Evolutionary conservation across 1,284 basidiomycete species (phyloP).

Genomic region (Mycosarcoma maydis): DNA sequence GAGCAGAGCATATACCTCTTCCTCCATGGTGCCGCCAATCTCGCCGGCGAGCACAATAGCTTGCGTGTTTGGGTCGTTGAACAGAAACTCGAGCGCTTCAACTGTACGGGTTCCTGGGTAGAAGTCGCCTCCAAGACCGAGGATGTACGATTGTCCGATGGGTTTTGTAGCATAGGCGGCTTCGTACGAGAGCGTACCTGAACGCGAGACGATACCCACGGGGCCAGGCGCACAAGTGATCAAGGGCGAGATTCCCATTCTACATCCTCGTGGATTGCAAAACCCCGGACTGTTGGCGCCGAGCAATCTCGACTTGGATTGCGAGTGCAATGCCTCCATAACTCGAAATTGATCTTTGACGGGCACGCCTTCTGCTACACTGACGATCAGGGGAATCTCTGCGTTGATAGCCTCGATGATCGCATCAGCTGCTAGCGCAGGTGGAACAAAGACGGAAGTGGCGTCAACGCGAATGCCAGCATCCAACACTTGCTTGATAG

Average conservation of each 20-base stretch:
- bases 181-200: constrained; percentile 62
- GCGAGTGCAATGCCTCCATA: constrained; percentile 51
- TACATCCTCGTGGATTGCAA: constrained; percentile 52
- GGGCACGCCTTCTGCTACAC: constrained; percentile 55
- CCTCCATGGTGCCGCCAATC: constrained; percentile 59
- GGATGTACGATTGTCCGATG: constrained; percentile 49
- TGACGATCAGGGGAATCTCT: constrained; percentile 54
- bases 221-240: constrained; percentile 37
- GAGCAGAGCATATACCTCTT: constrained; percentile 48
- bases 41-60: constrained; percentile 55
- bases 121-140: constrained; percentile 58
- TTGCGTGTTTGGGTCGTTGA: constrained; percentile 29
- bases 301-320: constrained; percentile 43
- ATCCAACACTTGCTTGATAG: constrained; percentile 36
- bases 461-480: constrained; percentile 36
- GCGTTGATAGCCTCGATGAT: constrained; percentile 55
- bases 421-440: constrained; percentile 48
- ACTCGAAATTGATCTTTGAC: constrained; percentile 52
- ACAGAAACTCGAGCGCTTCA: constrained; percentile 54
- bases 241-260: constrained; percentile 51
- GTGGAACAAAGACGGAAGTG: constrained; percentile 56
- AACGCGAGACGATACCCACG: constrained; percentile 50
- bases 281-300: constrained; percentile 56
- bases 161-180: constrained; percentile 42
- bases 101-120: constrained; percentile 63